Percentiles rank a stretch among this genome's conserved stretches.
phyloP scores from a whole-genome alignment of 495 filamentous ascomycete species.

The Tuber indicum region DNA sequence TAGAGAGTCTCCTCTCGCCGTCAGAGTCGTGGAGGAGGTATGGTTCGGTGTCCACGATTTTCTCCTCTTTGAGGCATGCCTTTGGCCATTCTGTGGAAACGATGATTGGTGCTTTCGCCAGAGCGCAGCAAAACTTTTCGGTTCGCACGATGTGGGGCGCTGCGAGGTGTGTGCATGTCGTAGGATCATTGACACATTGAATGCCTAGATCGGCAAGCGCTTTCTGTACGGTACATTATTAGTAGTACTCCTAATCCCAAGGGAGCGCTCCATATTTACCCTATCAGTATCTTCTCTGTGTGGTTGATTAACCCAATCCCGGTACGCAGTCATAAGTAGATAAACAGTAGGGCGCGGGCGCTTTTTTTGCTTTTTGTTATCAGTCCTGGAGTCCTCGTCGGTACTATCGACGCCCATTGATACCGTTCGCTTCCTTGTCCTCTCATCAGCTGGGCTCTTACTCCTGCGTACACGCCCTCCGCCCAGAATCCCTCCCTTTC shows the following conservation, averaged over 20 bases:
- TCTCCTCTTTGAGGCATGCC: constrained; percentile 57
- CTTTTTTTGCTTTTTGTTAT: constrained; percentile 36
- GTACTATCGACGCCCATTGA: constrained; percentile 30
- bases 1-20: constrained; percentile 61
- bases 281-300: constrained; percentile 70
- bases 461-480: constrained; percentile 57
- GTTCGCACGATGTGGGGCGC: constrained; percentile 82
- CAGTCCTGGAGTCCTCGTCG: constrained; percentile 18
- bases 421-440: constrained; percentile 49
- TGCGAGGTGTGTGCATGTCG: constrained; percentile 75
- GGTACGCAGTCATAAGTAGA: constrained; percentile 39
- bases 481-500: constrained; percentile 73
- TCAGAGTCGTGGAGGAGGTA: constrained; percentile 63
- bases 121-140: constrained; percentile 79
- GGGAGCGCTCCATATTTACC: constrained; percentile 50
- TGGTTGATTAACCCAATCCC: constrained; percentile 46
- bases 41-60: constrained; percentile 53
- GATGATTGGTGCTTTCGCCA: constrained; percentile 70
- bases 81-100: constrained; percentile 74
- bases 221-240: constrained; percentile 51
- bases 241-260: constrained; percentile 18
- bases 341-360: constrained; percentile 29
- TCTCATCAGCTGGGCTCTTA: constrained; percentile 45
- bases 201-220: constrained; percentile 80
- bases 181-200: constrained; percentile 63